Percentiles rank a stretch among this genome's conserved stretches.
phyloP scores from a whole-genome alignment of 495 filamentous ascomycete species.

The Hypoxylon lienhwacheense region DNA sequence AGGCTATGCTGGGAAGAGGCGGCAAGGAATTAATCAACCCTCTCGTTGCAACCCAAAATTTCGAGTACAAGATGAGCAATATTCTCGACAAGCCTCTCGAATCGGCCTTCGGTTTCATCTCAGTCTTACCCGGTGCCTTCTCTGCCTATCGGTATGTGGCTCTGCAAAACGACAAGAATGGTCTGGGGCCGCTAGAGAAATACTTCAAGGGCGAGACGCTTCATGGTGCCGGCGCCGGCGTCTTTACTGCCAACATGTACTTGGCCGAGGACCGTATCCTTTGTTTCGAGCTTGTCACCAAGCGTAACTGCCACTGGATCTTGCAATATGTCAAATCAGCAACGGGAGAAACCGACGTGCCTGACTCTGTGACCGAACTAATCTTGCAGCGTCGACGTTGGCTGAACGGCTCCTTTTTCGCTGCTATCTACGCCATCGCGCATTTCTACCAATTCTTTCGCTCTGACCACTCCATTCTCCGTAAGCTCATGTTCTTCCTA shows the following conservation, averaged over 20 bases:
- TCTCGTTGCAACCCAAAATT: conserved; percentile 95
- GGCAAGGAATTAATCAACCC: conserved; percentile 92
- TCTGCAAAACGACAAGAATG: conserved; percentile 93
- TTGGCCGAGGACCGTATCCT: conserved; percentile 98
- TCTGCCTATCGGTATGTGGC: conserved; percentile 95
- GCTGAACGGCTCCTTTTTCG: conserved; percentile 99
- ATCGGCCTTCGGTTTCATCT: conserved; percentile 97
- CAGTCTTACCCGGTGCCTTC: conserved; percentile 95
- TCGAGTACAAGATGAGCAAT: conserved; percentile 99
- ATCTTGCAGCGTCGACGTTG: conserved; percentile 95
- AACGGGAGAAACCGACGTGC: conserved; percentile 97
- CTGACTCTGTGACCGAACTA: conserved; percentile 88
- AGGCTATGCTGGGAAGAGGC: conserved; percentile 89
- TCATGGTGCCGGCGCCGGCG: conserved; percentile 90
- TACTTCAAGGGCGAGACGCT: conserved; percentile 98
- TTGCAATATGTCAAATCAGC: conserved; percentile 97
- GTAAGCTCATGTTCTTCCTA: conserved; percentile 86
- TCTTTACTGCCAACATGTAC: conserved; percentile 99
- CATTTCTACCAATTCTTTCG: conserved; percentile 95
- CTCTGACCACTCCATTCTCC: conserved; percentile 81
- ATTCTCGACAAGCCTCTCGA: conserved; percentile 98
- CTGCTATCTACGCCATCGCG: conserved; percentile 90
- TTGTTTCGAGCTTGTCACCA: conserved; percentile 97
- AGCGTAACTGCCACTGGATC: conserved; percentile 96
- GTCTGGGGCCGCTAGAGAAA: conserved; percentile 88